Percentiles rank a stretch among this genome's conserved stretches.
phyloP scores from a whole-genome alignment of 768 basidiomycete genomes.

The Solioccasus polychromus region DNA sequence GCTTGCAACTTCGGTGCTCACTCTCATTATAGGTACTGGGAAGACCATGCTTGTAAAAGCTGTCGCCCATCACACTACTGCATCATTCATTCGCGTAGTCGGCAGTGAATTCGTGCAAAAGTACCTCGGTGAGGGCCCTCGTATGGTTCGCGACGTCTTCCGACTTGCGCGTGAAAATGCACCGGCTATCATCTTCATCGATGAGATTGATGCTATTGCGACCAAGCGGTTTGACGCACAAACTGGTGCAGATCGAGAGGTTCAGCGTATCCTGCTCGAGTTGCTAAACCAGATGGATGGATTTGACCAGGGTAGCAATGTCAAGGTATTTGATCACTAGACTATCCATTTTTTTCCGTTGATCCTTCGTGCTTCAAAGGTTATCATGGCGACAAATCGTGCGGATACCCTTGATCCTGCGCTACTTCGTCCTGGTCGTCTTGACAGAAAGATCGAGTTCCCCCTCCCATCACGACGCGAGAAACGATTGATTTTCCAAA shows the following conservation, averaged over 20 bases:
- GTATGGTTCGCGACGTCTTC: slow-evolving; percentile 99
- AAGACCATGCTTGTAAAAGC: slow-evolving; percentile 99
- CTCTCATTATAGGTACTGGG: slow-evolving; percentile 72
- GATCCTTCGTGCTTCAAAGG: slow-evolving; percentile 44
- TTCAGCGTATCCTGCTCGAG: slow-evolving; percentile 96
- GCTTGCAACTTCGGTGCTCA: slow-evolving; percentile 1
- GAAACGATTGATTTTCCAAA: slow-evolving; percentile 97
- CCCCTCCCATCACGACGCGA: slow-evolving; percentile 92
- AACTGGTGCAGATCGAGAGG: slow-evolving; percentile 97
- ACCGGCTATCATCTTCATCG: slow-evolving; percentile 98
- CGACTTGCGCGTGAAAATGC: slow-evolving; percentile 95
- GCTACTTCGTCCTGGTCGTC: slow-evolving; percentile 91
- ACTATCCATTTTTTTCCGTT: background rate
- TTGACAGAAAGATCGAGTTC: slow-evolving; percentile 99
- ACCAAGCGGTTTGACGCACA: slow-evolving; percentile 99
- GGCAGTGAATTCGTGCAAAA: slow-evolving; percentile 99
- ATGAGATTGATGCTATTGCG: slow-evolving; percentile 97
- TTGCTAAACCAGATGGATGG: slow-evolving; percentile 99
- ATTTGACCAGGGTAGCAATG: slow-evolving; percentile 97
- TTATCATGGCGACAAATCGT: slow-evolving; percentile 99
- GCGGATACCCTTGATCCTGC: slow-evolving; percentile 98
- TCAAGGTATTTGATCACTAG: slow-evolving; percentile 62
- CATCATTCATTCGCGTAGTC: slow-evolving; percentile 96
- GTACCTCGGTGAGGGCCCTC: slow-evolving; percentile 97
- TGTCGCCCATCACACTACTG: slow-evolving; percentile 97